Percentiles rank a stretch among this genome's conserved stretches.
Evolutionary conservation across 192 early-diverging fungal genomes (phyloP).

Genomic region (Allomyces arbusculus): DNA sequence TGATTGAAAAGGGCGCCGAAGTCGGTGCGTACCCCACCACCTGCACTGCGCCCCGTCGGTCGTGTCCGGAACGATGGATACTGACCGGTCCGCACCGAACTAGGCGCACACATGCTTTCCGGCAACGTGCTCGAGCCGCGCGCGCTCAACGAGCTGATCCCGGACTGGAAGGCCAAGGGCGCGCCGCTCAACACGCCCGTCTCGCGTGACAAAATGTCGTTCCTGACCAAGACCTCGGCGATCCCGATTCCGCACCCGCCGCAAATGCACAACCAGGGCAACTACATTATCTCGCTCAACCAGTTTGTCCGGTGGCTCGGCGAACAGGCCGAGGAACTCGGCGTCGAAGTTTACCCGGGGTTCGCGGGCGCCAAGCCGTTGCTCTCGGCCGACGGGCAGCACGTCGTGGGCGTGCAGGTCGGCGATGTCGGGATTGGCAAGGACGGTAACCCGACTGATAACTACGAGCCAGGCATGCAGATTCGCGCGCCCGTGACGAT

Average conservation of each 20-base stretch:
- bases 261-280: slow-evolving; percentile 87
- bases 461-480: slow-evolving; percentile 85
- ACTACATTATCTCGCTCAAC: slow-evolving; percentile 88
- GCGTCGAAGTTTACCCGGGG: slow-evolving; percentile 82
- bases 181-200: slow-evolving; percentile 82
- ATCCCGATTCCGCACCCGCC: slow-evolving; percentile 79
- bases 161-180: slow-evolving; percentile 89
- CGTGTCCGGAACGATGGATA: not conserved
- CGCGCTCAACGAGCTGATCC: slow-evolving; percentile 84
- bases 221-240: slow-evolving; percentile 51
- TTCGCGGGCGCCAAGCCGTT: slow-evolving; percentile 73
- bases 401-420: slow-evolving; percentile 75
- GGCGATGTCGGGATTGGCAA: slow-evolving; percentile 89
- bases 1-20: slow-evolving; percentile 88
- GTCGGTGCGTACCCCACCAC: slow-evolving; percentile 19
- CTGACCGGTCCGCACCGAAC: not conserved
- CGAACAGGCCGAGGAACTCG: slow-evolving; percentile 85
- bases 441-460: slow-evolving; percentile 69
- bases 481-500: slow-evolving; percentile 81
- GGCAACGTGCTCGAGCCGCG: slow-evolving; percentile 86
- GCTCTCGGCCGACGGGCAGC: slow-evolving; percentile 29
- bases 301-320: slow-evolving; percentile 92
- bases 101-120: slow-evolving; percentile 81
- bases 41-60: too few relatives aligned
- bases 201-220: slow-evolving; percentile 60